phyloP scores from a whole-genome alignment of 163 green algal genomes.

The Prototheca wickerhamii region DNA sequence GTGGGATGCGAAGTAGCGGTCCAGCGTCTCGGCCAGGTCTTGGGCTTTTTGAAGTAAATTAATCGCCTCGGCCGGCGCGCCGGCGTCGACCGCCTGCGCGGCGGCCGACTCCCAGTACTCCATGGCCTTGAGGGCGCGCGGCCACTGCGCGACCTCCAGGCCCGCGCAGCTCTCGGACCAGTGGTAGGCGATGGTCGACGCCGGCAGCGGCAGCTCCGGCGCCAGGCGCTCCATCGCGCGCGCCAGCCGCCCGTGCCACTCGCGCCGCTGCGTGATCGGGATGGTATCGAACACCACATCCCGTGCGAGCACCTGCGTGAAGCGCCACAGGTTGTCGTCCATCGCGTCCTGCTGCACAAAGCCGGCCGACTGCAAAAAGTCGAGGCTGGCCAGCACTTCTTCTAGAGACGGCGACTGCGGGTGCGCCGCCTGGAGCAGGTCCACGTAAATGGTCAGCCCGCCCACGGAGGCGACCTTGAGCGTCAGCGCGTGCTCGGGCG shows the following conservation, averaged over 20 bases:
- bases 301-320: conserved; percentile 45
- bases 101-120: conserved; percentile 48
- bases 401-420: conserved; percentile 7
- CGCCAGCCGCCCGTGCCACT: conserved; percentile 55
- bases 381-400: conserved; percentile 15
- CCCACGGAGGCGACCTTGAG: conserved; percentile 54
- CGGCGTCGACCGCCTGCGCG: conserved; percentile 17
- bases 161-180: conserved; percentile 40
- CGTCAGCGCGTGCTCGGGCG: conserved; percentile 50
- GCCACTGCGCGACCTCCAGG: conserved; percentile 20
- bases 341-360: conserved; percentile 6
- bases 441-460: conserved; percentile 22
- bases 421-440: conserved; percentile 26
- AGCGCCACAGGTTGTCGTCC: conserved; percentile 2
- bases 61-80: conserved; percentile 16
- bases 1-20: conserved; percentile 8
- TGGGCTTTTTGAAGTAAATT: conserved; percentile 21
- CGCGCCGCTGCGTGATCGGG: conserved; percentile 48
- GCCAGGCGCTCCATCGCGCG: conserved; percentile 44
- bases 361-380: conserved; percentile 23
- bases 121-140: conserved; percentile 38
- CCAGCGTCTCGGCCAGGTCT: conserved; percentile 6
- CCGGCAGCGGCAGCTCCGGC: conserved; percentile 24
- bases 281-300: conserved; percentile 73
- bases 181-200: conserved; percentile 62